These are phyloP conservation scores for Begonia masoniana DNA, from an alignment of 306 rosid genomes.

Conservation along the genomic window DNA sequence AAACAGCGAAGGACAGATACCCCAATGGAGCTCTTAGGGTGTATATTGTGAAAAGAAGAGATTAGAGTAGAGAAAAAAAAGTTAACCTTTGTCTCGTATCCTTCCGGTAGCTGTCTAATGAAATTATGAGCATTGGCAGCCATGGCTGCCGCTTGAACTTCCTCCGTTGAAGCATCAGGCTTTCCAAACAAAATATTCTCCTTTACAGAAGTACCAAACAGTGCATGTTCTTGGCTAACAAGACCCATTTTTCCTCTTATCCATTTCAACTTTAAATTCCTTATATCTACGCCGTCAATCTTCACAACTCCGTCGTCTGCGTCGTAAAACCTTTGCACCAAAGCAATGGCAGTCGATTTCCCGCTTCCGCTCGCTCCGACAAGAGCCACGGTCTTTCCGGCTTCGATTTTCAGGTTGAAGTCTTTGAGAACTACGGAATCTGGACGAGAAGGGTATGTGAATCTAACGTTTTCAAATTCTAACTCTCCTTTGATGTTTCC, in stretches of 20 bases:
- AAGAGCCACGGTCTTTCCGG: conserved; percentile 80
- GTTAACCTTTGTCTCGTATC: conserved; percentile 79
- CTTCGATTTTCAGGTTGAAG: conserved; percentile 61
- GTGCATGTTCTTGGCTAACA: conserved; percentile 92
- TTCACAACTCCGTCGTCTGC: conserved; percentile 48
- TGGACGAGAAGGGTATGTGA: conserved; percentile 80
- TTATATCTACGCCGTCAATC: conserved; percentile 71
- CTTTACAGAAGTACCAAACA: conserved; percentile 81
- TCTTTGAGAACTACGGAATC: conserved; percentile 46
- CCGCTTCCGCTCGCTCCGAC: conserved; percentile 98
- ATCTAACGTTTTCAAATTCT: conserved; percentile 52
- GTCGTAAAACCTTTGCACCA: conserved; percentile 77
- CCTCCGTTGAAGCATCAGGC: conserved; percentile 70
- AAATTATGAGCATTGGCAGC: conserved; percentile 93
- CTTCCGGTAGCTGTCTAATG: conserved; percentile 83
- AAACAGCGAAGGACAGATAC: no score
- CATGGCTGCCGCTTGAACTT: conserved; percentile 61
- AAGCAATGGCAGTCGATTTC: conserved; percentile 78
- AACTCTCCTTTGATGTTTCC: conserved; percentile 43
- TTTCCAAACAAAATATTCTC: conserved; percentile 90
- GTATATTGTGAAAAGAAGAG: no score
- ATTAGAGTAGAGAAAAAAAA: background rate
- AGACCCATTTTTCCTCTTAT: conserved; percentile 79
- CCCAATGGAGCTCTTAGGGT: no score
- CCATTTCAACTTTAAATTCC: conserved; percentile 59